Base-by-base conservation (phyloP, 75 land plant species). In the Isoetes taiwanensis region DNA sequence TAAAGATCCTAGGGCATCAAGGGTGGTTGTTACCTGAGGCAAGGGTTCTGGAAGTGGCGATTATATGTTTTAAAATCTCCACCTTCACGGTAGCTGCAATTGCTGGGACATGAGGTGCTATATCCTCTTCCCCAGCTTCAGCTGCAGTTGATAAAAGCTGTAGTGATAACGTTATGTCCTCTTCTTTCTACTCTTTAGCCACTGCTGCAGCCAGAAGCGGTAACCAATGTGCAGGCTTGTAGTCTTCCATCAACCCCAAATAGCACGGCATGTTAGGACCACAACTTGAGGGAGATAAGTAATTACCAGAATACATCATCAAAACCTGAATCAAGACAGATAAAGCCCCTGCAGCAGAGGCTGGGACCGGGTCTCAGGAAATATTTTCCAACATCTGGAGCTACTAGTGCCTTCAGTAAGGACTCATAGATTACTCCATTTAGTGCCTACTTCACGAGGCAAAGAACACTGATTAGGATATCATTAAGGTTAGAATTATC, bases 21-120 rank as follows among this genome's bases (percentile, higher is more conserved):
- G n/a, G n/a, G n/a, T n/a, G n/a, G n/a, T n/a, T n/a, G n/a, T n/a
- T 67, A 86, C 93, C 74, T 78, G 88, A 9, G 88, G 91, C 91
- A 86, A 86, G 35, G 91, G 81, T 26, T 83, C 84, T 28, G 79
- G 76, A 63, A 33, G 65, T 28, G 76, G 68, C 39, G 81, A 81
- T n/a, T 32, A 84, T 66, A 52, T 57, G 70, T 62, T 58, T 75
- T 31, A 67, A 65, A 37, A 86, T 70, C 8, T 72, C 73, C 30
- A 41, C 75, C 48, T 58, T 72, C 38, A 86, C 58, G 5, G 74
- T 62, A 52, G 79, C 58, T 31, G 71, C 57, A 16, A 80, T 62
- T 28, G 30, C 42, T 34, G 93, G 84, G 33, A 84, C 70, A 71
- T 86, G 81, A 33, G 59, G 64, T 30, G 76, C 72, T 43, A 80